phyloP scores from a whole-genome alignment of 2,329 filamentous ascomycete species.

The Colletotrichum eleusines region DNA sequence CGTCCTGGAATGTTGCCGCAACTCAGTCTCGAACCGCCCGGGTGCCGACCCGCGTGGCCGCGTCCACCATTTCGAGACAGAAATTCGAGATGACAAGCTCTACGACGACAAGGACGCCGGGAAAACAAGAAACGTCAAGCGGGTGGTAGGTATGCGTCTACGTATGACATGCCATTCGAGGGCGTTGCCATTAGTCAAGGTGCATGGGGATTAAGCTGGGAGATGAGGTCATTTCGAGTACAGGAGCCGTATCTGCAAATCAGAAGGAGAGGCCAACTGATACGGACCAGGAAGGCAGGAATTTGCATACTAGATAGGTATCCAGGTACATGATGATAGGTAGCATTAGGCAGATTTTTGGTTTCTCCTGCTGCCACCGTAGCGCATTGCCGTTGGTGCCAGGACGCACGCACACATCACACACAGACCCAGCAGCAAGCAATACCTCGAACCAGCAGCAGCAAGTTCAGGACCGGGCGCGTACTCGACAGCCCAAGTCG shows the following conservation, averaged over 20 bases:
- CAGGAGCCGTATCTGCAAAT: not conserved
- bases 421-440: conserved; percentile 2
- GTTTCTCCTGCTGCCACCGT: conserved; percentile 31
- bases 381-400: conserved; percentile 11
- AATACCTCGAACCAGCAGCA: conserved; percentile 17
- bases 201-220: conserved; percentile 3
- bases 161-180: not conserved
- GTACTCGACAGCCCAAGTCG: conserved; percentile 20
- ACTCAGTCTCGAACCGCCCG: not conserved
- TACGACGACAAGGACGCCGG: not conserved
- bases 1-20: not conserved
- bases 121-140: conserved; percentile 22
- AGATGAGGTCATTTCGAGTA: conserved; percentile 7
- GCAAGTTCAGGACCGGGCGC: not conserved
- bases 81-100: conserved; percentile 6
- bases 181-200: conserved; percentile 12
- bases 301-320: too few relatives aligned
- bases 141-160: conserved; percentile 19
- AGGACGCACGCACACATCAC: conserved; percentile 8
- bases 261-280: not conserved
- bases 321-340: not conserved
- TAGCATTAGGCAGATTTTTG: not conserved
- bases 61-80: conserved; percentile 6
- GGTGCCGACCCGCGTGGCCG: not conserved
- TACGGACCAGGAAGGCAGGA: not conserved